Conservation (phyloP, 306 rosid genomes). For the Inga oerstediana region DNA sequence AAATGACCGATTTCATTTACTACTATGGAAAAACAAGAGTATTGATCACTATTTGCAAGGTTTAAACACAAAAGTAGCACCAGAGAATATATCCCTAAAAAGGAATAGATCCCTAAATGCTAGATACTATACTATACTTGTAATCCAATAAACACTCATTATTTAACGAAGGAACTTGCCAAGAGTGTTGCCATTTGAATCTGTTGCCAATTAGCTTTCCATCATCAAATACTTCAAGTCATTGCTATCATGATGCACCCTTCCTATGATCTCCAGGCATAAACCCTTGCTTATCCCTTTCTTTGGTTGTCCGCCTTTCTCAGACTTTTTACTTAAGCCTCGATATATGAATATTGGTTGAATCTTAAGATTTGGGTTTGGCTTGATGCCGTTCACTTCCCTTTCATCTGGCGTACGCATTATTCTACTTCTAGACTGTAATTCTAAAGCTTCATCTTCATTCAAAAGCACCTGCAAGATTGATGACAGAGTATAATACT, state of each 20-base stretch:
- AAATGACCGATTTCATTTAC: conserved; percentile 10
- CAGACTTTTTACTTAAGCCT: conserved; percentile 53
- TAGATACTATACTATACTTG: neutral
- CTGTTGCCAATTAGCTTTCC: conserved; percentile 47
- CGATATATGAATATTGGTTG: conserved; percentile 79
- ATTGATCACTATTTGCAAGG: conserved; percentile 15
- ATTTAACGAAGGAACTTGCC: conserved; percentile 46
- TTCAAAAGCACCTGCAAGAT: conserved; percentile 81
- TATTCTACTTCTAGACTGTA: conserved; percentile 62
- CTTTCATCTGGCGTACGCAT: conserved; percentile 69
- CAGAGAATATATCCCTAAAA: neutral
- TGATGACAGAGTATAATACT: neutral
- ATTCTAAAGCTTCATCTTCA: conserved; percentile 71
- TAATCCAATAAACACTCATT: conserved; percentile 41
- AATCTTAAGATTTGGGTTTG: conserved; percentile 72
- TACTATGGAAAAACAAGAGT: conserved; percentile 8
- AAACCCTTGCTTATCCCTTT: conserved; percentile 59
- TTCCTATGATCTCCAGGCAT: conserved; percentile 87
- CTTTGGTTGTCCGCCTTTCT: conserved; percentile 51
- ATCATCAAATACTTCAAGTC: conserved; percentile 46
- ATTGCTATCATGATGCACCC: conserved; percentile 42
- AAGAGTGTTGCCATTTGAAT: conserved; percentile 44
- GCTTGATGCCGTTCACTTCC: conserved; percentile 80
- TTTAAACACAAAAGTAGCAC: neutral
- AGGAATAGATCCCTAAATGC: conserved; percentile 1